Evolutionary conservation across 352 stramenopile genomes (phyloP), one percentile per base, ranked within the genome.

Genomic region (Globisporangium lucens): DNA sequence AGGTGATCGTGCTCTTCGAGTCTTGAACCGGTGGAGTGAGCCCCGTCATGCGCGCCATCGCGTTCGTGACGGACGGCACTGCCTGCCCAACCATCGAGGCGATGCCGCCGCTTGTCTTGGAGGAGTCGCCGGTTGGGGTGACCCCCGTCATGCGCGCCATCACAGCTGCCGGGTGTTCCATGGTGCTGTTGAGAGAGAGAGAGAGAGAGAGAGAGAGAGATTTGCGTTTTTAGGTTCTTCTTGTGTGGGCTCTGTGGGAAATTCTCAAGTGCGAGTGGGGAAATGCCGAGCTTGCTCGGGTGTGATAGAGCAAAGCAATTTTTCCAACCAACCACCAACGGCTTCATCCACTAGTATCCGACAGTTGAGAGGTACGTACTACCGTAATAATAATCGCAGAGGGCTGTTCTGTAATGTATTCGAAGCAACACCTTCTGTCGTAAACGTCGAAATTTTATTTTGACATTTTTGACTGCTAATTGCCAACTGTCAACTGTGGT

Each of bases 121-220:
- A 66, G 5, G 56, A 13, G 3, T 65, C 72, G 47, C 65, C 63
- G 5, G 71, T 64, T n/a, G 72, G 67, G 0, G 67, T 61, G 17
- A 67, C 51, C 13, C 72, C 72, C 56, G 72, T 77, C 56, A 78
- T 68, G 5, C 72, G 69, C 24, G 72, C 68, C 33, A 72, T 72
- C 5, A 75, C 65, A 22, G 57, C 68, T 27, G 64, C 59, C n/a
- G 71, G 74, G 30, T 73, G 69, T 53, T 78, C 74, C 74, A 80
- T 79, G 24, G 22, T 68, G 3, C 58, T 70, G 38, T 46, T 15
- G 38, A 46, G 38, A 46, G 30, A 33, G 29, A 33, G 29, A 33
- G 29, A 33, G n/a, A n/a, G n/a, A n/a, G 38, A 46, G 30, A 33
- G 29, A 33, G 29, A 33, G 29, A 33, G 30, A 33, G 30, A 33